Percentiles rank a stretch among this genome's conserved stretches.
These are phyloP conservation scores for Eleusine indica DNA, from an alignment of 176 grass and related monocot genomes.

Conservation along the genomic window DNA sequence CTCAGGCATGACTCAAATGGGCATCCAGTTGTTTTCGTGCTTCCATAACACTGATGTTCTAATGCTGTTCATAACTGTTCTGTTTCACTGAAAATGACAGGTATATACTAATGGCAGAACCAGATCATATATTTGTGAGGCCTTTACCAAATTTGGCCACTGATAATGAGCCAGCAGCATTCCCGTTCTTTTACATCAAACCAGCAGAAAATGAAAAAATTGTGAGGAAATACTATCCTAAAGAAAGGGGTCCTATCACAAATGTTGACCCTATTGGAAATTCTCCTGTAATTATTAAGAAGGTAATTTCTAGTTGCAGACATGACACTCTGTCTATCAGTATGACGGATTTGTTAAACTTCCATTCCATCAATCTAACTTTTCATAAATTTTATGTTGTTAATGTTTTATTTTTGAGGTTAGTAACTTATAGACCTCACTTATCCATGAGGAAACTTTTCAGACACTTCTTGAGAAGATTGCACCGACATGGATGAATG, in stretches of 20 bases:
- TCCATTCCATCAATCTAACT: background rate
- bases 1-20: conserved; percentile 22
- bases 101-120: conserved; percentile 99
- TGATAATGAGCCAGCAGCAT: conserved; percentile 73
- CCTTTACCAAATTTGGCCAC: conserved; percentile 85
- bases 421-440: conserved; percentile 11
- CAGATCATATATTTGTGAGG: conserved; percentile 91
- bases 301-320: conserved; percentile 55
- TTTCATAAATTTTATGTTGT: background rate
- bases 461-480: conserved; percentile 73
- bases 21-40: background rate
- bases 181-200: conserved; percentile 92
- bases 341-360: conserved; percentile 1
- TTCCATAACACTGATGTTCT: conserved; percentile 1
- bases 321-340: background rate
- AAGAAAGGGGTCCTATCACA: conserved; percentile 77
- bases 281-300: conserved; percentile 97
- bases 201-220: conserved; percentile 74
- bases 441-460: conserved; percentile 29
- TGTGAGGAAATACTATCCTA: conserved; percentile 86
- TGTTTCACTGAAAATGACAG: conserved; percentile 49
- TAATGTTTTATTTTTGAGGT: conserved; percentile 26
- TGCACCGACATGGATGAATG: conserved; percentile 97
- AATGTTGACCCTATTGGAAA: conserved; percentile 93
- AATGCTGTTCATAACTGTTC: background rate